phyloP scores from a whole-genome alignment of 495 filamentous ascomycete species.

The Lophium mytilinum region DNA sequence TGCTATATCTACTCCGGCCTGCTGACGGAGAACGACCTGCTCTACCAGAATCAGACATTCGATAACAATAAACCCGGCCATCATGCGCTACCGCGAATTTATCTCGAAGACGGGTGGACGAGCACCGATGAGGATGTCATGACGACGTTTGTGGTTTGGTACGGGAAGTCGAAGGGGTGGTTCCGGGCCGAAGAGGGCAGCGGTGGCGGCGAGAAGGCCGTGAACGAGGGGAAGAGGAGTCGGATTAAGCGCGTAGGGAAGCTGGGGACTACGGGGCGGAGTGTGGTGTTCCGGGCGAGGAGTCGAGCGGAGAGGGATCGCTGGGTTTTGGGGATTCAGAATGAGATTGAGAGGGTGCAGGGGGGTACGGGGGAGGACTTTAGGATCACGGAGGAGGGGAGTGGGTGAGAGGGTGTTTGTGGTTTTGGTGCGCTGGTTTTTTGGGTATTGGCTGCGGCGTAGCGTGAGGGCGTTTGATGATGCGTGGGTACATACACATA shows the following conservation, averaged over 20 bases:
- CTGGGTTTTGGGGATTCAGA: slow-evolving; percentile 65
- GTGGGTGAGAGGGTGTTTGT: no score
- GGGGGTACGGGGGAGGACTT: slow-evolving; percentile 47
- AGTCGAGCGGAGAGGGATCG: slow-evolving; percentile 65
- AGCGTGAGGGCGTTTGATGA: no score
- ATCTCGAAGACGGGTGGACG: slow-evolving; percentile 58
- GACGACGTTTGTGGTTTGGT: slow-evolving; percentile 68
- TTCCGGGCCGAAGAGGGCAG: slow-evolving; percentile 48
- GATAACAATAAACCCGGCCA: slow-evolving; percentile 60
- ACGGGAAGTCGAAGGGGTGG: slow-evolving; percentile 49
- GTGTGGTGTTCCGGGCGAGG: slow-evolving; percentile 63
- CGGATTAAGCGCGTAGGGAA: slow-evolving; percentile 33
- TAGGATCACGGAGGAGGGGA: slow-evolving; percentile 41
- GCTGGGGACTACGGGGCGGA: slow-evolving; percentile 55
- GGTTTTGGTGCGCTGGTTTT: no score
- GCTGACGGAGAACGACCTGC: slow-evolving; percentile 55
- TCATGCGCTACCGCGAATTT: slow-evolving; percentile 56
- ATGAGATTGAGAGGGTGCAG: slow-evolving; percentile 65
- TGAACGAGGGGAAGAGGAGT: slow-evolving; percentile 29
- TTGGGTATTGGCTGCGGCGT: no score
- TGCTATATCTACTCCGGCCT: slow-evolving; percentile 69
- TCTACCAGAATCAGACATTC: slow-evolving; percentile 63
- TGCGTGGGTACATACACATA: no score
- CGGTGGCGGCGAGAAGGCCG: slow-evolving; percentile 8
- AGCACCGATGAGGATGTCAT: slow-evolving; percentile 62